Conservation (phyloP, 2,329 filamentous ascomycete genomes). For the Fusarium sororula region DNA sequence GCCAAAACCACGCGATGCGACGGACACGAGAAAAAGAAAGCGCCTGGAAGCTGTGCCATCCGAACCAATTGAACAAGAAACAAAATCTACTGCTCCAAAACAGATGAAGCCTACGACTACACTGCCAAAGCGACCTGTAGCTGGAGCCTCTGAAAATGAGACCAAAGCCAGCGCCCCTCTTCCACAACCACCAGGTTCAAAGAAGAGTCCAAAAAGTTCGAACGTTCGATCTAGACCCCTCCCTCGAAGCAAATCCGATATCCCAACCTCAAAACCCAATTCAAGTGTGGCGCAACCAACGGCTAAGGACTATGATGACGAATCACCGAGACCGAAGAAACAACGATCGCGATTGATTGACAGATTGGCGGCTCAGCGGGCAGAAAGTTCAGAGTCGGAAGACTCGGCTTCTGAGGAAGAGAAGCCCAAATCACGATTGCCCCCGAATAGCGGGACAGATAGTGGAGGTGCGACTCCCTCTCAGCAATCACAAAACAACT, state of each 20-base stretch:
- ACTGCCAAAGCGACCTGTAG: constrained; percentile 18
- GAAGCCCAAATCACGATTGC: constrained; percentile 4
- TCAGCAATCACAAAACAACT: constrained; percentile 27
- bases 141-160: background rate
- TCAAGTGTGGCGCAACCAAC: background rate
- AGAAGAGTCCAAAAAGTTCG: constrained; percentile 16
- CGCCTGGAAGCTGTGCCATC: constrained; percentile 22
- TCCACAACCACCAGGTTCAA: background rate
- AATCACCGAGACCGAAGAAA: constrained; percentile 14
- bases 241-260: constrained; percentile 15
- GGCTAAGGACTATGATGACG: constrained; percentile 2
- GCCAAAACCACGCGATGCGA: constrained; percentile 20
- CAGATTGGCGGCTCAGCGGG: constrained; percentile 52
- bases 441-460: constrained; percentile 19
- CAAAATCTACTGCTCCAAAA: background rate
- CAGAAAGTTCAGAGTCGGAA: constrained; percentile 46
- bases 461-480: constrained; percentile 33
- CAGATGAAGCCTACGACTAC: constrained; percentile 14
- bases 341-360: constrained; percentile 54
- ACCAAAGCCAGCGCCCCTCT: background rate
- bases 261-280: constrained; percentile 1
- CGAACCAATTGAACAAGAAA: constrained; percentile 11
- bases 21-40: constrained; percentile 38
- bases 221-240: background rate
- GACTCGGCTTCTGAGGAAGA: constrained; percentile 30